Conservation (phyloP, 192 early-diverging fungal genomes). For the Jimgerdemannia lactiflua region DNA sequence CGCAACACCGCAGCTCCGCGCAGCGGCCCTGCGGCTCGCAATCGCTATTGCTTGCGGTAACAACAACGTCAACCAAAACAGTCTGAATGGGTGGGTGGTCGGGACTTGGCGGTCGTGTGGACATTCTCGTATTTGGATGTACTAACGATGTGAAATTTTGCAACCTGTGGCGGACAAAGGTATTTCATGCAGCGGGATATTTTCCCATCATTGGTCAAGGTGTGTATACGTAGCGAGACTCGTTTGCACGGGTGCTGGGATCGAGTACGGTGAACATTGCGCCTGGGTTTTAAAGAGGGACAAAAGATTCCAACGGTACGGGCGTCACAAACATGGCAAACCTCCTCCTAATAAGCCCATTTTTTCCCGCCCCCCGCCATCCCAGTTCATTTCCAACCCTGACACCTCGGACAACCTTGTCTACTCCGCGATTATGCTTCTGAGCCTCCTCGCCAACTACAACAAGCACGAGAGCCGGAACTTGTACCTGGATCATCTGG, state of each 20-base stretch:
- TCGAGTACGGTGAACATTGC: too few relatives aligned
- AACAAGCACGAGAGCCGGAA: conserved; percentile 55
- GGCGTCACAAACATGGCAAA: background rate
- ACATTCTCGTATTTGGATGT: too few relatives aligned
- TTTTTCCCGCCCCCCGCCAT: background rate
- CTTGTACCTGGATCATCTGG: conserved; percentile 37
- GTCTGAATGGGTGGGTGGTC: conserved; percentile 39
- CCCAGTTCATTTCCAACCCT: conserved; percentile 35
- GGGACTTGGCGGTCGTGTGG: too few relatives aligned
- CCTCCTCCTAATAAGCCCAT: background rate
- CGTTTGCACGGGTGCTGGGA: background rate
- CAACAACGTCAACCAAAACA: conserved; percentile 57
- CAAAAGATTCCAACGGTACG: too few relatives aligned
- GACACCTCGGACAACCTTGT: conserved; percentile 27
- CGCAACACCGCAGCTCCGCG: conserved; percentile 20
- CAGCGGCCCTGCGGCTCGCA: conserved; percentile 33
- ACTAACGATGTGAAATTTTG: too few relatives aligned
- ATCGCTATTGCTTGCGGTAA: conserved; percentile 46
- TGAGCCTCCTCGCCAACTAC: conserved; percentile 52
- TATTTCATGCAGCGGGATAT: conserved; percentile 55
- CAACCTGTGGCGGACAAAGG: background rate
- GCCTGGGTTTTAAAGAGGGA: too few relatives aligned
- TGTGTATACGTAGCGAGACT: conserved; percentile 6
- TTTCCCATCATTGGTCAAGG: conserved; percentile 39
- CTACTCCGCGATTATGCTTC: conserved; percentile 38